phyloP scores from a whole-genome alignment of 1,139 yeast genomes.

The Pichiaceae sp. region DNA sequence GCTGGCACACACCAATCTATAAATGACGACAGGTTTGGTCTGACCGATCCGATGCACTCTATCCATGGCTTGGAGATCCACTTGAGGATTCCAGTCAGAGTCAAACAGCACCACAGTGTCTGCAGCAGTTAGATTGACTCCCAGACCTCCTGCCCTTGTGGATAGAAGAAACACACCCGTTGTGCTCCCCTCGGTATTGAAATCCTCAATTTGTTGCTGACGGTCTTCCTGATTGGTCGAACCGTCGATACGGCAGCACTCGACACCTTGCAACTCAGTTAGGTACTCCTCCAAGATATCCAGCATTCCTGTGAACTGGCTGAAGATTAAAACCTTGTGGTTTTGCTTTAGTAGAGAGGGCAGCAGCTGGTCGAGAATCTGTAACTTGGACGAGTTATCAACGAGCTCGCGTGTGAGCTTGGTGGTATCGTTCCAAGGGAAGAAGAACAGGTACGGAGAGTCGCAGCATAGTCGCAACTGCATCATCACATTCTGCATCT shows the following conservation, averaged over 20 bases:
- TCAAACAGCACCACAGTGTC: slow-evolving; percentile 88
- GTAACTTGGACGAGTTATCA: slow-evolving; percentile 63
- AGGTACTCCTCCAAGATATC: slow-evolving; percentile 73
- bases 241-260: slow-evolving; percentile 70
- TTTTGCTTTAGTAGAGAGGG: slow-evolving; percentile 26
- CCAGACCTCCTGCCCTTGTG: slow-evolving; percentile 93
- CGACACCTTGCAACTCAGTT: slow-evolving; percentile 32
- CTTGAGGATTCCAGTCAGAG: slow-evolving; percentile 97
- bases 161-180: slow-evolving; percentile 59
- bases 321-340: slow-evolving; percentile 71
- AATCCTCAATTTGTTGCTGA: slow-evolving; percentile 51
- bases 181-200: slow-evolving; percentile 25
- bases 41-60: slow-evolving; percentile 94
- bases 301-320: slow-evolving; percentile 75
- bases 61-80: slow-evolving; percentile 93
- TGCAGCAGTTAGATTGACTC: slow-evolving; percentile 78
- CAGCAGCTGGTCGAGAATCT: slow-evolving; percentile 56
- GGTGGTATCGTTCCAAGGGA: slow-evolving; percentile 55
- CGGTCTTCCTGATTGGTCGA: slow-evolving; percentile 57
- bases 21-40: slow-evolving; percentile 69
- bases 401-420: slow-evolving; percentile 11
- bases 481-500: slow-evolving; percentile 63
- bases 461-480: slow-evolving; percentile 79
- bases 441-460: slow-evolving; percentile 76
- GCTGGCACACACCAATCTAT: slow-evolving; percentile 64